A percentile compares a stretch with the other conserved stretches of the same genome.
Conservation (phyloP, 2,329 filamentous ascomycete species). For the Fusarium tjaetaba region DNA sequence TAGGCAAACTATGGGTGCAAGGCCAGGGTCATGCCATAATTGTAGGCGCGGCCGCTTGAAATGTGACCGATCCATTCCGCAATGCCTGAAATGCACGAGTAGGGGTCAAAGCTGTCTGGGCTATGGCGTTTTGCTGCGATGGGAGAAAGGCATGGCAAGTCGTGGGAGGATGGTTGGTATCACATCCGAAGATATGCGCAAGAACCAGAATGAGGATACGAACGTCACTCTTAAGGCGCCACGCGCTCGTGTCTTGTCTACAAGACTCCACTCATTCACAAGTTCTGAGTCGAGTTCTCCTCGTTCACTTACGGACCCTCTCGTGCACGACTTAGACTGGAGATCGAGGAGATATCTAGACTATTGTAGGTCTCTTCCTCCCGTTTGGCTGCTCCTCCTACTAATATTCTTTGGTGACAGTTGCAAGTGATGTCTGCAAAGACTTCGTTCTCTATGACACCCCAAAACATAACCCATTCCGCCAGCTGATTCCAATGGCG, state of each 20-base stretch:
- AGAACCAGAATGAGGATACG: accelerated
- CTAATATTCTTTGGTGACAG: accelerated
- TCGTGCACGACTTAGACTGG: neutral
- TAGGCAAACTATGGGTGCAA: neutral
- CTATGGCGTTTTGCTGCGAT: neutral
- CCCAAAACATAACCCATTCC: neutral
- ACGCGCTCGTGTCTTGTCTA: accelerated
- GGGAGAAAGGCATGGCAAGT: neutral
- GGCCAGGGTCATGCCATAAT: neutral
- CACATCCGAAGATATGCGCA: neutral
- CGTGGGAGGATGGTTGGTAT: neutral
- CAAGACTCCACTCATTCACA: accelerated
- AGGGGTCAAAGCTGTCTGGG: neutral
- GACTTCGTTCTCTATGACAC: neutral
- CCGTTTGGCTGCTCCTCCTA: accelerated
- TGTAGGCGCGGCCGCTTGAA: neutral
- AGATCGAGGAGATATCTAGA: neutral
- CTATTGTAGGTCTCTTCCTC: accelerated
- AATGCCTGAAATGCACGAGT: neutral
- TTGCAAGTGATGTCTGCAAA: neutral
- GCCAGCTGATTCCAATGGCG: neutral
- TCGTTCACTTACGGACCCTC: neutral
- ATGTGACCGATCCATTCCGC: neutral
- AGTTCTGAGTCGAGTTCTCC: neutral
- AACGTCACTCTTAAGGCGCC: accelerated